Evolutionary conservation across 148 eudicot genomes (phyloP).

Genomic region (Rhododendron ovatum): DNA sequence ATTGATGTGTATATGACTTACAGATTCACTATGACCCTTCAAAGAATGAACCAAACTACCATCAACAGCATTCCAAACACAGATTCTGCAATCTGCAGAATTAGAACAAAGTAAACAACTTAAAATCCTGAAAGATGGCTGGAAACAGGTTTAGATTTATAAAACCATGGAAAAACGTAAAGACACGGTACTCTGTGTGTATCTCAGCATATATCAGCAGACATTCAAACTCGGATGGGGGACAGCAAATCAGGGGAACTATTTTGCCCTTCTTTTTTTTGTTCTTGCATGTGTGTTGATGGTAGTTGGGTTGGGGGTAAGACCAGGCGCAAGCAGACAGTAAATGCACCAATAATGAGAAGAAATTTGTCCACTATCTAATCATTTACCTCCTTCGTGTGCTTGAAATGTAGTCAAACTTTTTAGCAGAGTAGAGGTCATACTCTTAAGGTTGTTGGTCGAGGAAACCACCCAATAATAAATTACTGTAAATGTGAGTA

Average conservation of each 20-base stretch:
- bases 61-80: conserved; percentile 99
- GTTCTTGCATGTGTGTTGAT: too few relatives aligned
- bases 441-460: not conserved
- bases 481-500: not conserved
- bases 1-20: conserved; percentile 30
- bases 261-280: not conserved
- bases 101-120: conserved; percentile 6
- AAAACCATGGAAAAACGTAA: not conserved
- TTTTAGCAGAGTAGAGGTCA: not conserved
- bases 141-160: not conserved
- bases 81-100: conserved; percentile 94
- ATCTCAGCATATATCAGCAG: not conserved
- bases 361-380: not conserved
- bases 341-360: not conserved
- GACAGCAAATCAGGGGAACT: not conserved
- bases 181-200: not conserved
- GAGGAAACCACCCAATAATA: not conserved
- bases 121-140: not conserved
- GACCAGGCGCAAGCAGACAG: not conserved
- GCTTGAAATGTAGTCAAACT: not conserved
- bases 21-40: conserved; percentile 94
- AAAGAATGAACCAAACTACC: conserved; percentile 96
- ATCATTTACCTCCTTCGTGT: not conserved
- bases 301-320: not conserved
- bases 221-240: not conserved